Evolutionary conservation across 2,329 filamentous ascomycete genomes (phyloP).

Genomic region (Ophiosphaerella korrae): DNA sequence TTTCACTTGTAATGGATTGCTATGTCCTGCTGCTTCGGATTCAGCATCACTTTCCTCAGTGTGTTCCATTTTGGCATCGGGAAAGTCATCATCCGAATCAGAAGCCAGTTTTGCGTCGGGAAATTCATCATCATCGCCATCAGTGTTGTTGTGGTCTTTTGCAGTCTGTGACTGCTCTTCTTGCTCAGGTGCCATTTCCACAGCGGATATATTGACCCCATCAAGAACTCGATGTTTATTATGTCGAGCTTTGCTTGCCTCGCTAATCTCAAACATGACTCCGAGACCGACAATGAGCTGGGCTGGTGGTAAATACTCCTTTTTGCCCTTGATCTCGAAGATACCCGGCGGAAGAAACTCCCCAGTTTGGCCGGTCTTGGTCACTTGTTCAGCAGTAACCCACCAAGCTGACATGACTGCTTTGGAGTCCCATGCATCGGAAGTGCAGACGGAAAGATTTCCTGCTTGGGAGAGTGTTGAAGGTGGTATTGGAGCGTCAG

Average conservation of each 20-base stretch:
- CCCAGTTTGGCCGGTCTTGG: slow-evolving; percentile 78
- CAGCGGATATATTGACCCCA: slow-evolving; percentile 22
- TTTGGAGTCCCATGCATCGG: slow-evolving; percentile 93
- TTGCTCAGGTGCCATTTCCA: slow-evolving; percentile 25
- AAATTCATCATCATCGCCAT: slow-evolving; percentile 51
- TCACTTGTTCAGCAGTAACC: slow-evolving; percentile 88
- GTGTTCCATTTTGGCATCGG: slow-evolving; percentile 47
- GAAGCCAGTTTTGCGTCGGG: slow-evolving; percentile 49
- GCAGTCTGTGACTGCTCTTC: slow-evolving; percentile 17
- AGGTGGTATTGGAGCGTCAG: slow-evolving; percentile 86
- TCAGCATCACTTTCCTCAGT: slow-evolving; percentile 47
- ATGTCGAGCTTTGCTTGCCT: slow-evolving; percentile 82
- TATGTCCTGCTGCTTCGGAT: slow-evolving; percentile 35
- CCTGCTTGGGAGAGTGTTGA: slow-evolving; percentile 91
- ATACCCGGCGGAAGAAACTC: slow-evolving; percentile 79
- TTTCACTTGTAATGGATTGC: slow-evolving; percentile 49
- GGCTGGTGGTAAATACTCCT: slow-evolving; percentile 87
- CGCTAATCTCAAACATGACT: slow-evolving; percentile 85
- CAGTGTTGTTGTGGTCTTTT: slow-evolving; percentile 29
- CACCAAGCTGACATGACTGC: slow-evolving; percentile 96
- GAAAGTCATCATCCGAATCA: slow-evolving; percentile 53
- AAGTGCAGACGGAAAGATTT: slow-evolving; percentile 80
- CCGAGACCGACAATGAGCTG: slow-evolving; percentile 87
- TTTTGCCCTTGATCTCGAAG: slow-evolving; percentile 83
- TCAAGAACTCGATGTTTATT: slow-evolving; percentile 71